A percentile compares a stretch with the other conserved stretches of the same genome.
These are phyloP conservation scores for Pyrenophora tritici-repentis DNA, from an alignment of 2,329 filamentous ascomycete genomes.

Conservation along the genomic window DNA sequence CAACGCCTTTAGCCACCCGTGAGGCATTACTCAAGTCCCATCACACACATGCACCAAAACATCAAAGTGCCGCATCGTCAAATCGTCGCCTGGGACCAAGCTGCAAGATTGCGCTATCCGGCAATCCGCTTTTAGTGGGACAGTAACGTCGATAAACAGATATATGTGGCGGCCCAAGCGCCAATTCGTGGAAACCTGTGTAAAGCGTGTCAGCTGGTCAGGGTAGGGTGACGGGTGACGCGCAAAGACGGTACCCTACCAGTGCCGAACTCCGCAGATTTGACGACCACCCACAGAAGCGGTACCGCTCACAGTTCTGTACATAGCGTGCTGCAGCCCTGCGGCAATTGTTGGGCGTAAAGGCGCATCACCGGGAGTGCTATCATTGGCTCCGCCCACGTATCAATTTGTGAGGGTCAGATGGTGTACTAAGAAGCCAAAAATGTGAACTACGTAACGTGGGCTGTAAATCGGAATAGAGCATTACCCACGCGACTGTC, in stretches of 20 bases:
- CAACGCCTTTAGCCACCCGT: slow-evolving; percentile 33
- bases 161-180: neutral
- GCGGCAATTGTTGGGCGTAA: too few relatives aligned
- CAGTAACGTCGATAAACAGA: neutral
- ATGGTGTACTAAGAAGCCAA: too few relatives aligned
- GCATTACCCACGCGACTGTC: too few relatives aligned
- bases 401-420: too few relatives aligned
- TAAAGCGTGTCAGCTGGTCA: slow-evolving; percentile 9
- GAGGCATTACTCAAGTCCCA: slow-evolving; percentile 2
- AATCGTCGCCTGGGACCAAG: neutral
- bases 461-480: too few relatives aligned
- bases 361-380: too few relatives aligned
- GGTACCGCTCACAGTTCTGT: too few relatives aligned
- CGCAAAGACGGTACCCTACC: slow-evolving; percentile 1
- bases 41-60: slow-evolving; percentile 1
- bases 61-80: slow-evolving; percentile 3
- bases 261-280: slow-evolving; percentile 7
- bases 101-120: slow-evolving; percentile 10
- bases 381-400: too few relatives aligned
- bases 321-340: too few relatives aligned
- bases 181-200: neutral
- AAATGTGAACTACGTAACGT: too few relatives aligned
- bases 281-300: neutral
- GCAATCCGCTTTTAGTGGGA: slow-evolving; percentile 1
- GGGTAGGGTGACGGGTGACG: neutral